phyloP scores from a whole-genome alignment of 75 land plant genomes.

The Picea glauca region DNA sequence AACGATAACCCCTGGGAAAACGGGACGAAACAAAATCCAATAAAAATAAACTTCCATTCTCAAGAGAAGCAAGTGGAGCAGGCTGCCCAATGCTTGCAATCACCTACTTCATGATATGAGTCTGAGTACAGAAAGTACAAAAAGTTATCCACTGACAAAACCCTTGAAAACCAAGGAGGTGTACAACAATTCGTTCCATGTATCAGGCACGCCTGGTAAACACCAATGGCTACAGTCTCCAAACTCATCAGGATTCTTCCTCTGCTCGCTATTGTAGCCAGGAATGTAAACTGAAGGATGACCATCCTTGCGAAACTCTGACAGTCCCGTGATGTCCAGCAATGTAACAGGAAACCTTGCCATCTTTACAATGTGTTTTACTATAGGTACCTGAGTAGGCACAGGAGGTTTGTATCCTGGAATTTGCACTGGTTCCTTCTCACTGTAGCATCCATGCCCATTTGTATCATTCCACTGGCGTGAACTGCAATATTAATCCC shows the following conservation, averaged over 20 bases:
- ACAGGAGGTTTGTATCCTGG: neutral
- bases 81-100: too few species aligned
- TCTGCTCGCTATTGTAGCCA: conserved; percentile 8
- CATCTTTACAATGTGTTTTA: neutral
- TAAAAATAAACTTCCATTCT: too few species aligned
- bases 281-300: conserved; percentile 18
- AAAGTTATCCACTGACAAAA: too few species aligned
- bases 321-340: conserved; percentile 18
- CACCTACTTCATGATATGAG: too few species aligned
- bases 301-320: conserved; percentile 21
- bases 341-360: conserved; percentile 13
- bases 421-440: conserved; percentile 10
- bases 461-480: conserved; percentile 13
- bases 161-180: neutral
- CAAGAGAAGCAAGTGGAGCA: too few species aligned
- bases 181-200: conserved; percentile 26
- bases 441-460: conserved; percentile 15
- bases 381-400: neutral
- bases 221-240: conserved; percentile 34
- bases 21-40: too few species aligned
- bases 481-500: neutral
- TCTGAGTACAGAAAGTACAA: too few species aligned
- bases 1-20: too few species aligned
- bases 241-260: too few species aligned
- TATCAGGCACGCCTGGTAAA: conserved; percentile 28